Conservation (phyloP, 169 alveolate species). For the Perkinsus marinus region DNA sequence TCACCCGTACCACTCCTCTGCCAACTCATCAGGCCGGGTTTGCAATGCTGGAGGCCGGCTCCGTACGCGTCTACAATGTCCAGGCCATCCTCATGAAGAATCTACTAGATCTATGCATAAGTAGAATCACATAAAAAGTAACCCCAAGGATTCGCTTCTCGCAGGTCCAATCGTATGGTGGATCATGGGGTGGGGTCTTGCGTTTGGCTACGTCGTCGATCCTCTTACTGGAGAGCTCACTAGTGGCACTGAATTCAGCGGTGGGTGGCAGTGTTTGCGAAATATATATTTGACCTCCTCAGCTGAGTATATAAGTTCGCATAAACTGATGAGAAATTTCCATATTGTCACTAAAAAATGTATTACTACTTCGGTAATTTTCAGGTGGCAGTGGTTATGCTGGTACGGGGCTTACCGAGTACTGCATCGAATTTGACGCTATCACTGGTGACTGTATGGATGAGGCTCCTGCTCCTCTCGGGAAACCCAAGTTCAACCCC, state of each 20-base stretch:
- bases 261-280: too few species aligned
- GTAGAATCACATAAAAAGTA: not conserved
- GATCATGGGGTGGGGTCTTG: not conserved
- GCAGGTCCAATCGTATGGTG: not conserved
- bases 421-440: not conserved
- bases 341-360: too few species aligned
- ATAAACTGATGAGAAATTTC: too few species aligned
- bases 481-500: not conserved
- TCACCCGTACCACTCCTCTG: too few species aligned
- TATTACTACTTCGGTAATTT: not conserved
- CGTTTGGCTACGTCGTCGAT: not conserved
- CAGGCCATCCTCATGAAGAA: conserved; percentile 10
- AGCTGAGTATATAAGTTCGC: too few species aligned
- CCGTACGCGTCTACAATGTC: conserved; percentile 3
- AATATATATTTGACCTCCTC: too few species aligned
- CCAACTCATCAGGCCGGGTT: conserved; percentile 14
- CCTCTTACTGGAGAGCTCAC: not conserved
- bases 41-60: conserved; percentile 11
- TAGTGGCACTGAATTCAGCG: not conserved
- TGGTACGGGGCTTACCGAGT: not conserved
- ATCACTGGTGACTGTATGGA: not conserved
- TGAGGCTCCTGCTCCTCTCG: not conserved
- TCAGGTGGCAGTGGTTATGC: not conserved
- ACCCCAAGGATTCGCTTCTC: not conserved
- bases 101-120: conserved; percentile 1